Evolutionary conservation across 2,329 filamentous ascomycete species (phyloP), one percentile per base, ranked within the genome.

Genomic region (Ophioceras dolichostomum): DNA sequence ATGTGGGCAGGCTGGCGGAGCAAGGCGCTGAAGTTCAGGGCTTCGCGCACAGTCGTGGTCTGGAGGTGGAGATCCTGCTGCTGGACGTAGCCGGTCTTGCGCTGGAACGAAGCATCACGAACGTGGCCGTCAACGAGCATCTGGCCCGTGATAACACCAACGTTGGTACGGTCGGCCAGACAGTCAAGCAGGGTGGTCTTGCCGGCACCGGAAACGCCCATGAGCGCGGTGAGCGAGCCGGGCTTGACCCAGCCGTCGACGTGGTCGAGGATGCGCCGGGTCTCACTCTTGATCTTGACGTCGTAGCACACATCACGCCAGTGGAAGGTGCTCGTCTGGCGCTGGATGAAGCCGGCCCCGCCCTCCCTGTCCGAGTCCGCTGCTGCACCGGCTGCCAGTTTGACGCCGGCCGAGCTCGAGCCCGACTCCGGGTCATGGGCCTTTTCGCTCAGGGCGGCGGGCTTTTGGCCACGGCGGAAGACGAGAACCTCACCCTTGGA

Each of bases 241-340:
- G 87, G 87, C 55, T 88, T 88, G 39, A 94, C 84, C 83, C 84
- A 94, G 5, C 87, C 87, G 46, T 83, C 76, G 2, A 94, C 82
- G 39, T 87, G 64, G 46, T 94, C 79, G 37, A 94, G 59, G 42
- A 94, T 54, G 14, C 80, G 70, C n/a, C 84, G 73, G 1, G 67
- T 60, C 44, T 84, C 73, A 1, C 67, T 68, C 59, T 91, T 91
- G 58, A 93, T 83, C 47, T 80, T 71, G 45, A 76, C 70, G 16
- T 76, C 67, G 39, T 72, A 93, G 45, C 76, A 79, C 1, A 91
- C 78, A 47, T 87, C 68, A 39, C 74, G 68, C 85, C 84, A 93
- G 29, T 82, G 81, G 56, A 91, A 89, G 38, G 88, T 70, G 26
- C 66, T 64, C 4, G 47, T 75, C 45, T 68, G 65, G 0, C 62